phyloP scores from a whole-genome alignment of 768 basidiomycete species.

The Pleurotus salmoneostramineus region DNA sequence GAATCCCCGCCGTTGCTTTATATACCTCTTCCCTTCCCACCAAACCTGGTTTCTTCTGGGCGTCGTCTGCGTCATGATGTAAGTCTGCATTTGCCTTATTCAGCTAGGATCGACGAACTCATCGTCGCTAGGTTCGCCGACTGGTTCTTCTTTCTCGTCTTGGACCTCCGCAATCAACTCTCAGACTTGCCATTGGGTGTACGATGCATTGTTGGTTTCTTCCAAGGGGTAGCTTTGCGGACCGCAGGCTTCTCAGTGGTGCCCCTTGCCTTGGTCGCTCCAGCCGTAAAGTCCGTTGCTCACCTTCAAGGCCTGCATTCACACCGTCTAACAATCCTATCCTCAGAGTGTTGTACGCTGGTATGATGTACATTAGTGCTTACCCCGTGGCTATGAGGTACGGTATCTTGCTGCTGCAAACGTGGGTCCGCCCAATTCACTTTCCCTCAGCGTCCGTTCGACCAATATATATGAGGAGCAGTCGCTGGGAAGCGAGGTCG shows the following conservation, averaged over 20 bases:
- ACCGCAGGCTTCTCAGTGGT: conserved; percentile 85
- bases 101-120: too few relatives aligned
- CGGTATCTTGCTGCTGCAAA: conserved; percentile 2
- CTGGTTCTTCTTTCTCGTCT: conserved; percentile 84
- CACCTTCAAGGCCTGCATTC: background rate
- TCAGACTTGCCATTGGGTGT: conserved; percentile 64
- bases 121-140: conserved; percentile 55
- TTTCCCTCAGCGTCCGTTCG: conserved; percentile 69
- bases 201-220: conserved; percentile 66
- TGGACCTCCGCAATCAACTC: conserved; percentile 80
- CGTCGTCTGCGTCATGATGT: conserved; percentile 64
- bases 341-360: conserved; percentile 35
- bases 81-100: conserved; percentile 16
- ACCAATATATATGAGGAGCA: conserved; percentile 92
- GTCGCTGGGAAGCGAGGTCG: conserved; percentile 74
- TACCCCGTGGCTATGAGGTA: conserved; percentile 82
- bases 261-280: conserved; percentile 63
- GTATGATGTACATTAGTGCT: conserved; percentile 92
- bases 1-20: conserved; percentile 89
- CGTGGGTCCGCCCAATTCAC: background rate
- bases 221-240: conserved; percentile 82
- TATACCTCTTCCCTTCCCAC: conserved; percentile 87
- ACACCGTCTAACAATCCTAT: too few relatives aligned
- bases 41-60: conserved; percentile 89
- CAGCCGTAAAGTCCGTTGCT: conserved; percentile 75